phyloP scores from a whole-genome alignment of 1,284 basidiomycete genomes.

The Trametes polyzona region DNA sequence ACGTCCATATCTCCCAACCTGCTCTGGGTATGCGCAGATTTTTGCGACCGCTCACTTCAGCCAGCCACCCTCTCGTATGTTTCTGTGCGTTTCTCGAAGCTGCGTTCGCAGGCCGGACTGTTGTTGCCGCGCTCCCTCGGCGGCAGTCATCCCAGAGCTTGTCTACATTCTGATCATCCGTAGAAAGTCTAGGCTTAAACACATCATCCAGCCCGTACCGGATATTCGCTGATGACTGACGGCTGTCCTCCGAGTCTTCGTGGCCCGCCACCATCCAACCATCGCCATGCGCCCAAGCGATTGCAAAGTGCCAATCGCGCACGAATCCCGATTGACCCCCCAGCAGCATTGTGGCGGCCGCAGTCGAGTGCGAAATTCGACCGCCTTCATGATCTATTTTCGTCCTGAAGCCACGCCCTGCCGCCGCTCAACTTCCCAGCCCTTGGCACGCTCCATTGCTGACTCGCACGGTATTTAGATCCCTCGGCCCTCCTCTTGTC shows the following conservation, averaged over 20 bases:
- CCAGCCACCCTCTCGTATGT: not conserved
- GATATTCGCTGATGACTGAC: not conserved
- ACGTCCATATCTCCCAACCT: not conserved
- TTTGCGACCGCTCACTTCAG: not conserved
- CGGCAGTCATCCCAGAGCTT: not conserved
- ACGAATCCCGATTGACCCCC: not conserved
- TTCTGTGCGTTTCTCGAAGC: conserved; percentile 10
- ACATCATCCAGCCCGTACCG: not conserved
- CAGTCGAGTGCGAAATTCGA: not conserved
- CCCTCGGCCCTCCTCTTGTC: no score
- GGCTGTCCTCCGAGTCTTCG: no score
- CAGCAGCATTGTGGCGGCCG: not conserved
- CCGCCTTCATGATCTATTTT: not conserved
- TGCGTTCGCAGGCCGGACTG: conserved; percentile 13
- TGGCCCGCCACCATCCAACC: no score
- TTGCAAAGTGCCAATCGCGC: not conserved
- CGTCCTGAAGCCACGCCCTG: not conserved
- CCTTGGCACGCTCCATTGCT: not conserved
- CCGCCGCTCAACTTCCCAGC: not conserved
- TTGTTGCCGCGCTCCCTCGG: conserved; percentile 4
- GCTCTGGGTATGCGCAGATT: not conserved
- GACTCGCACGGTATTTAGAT: no score
- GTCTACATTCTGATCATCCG: conserved; percentile 1
- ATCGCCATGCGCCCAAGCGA: no score
- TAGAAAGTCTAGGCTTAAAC: not conserved